Evolutionary conservation across 1,284 basidiomycete species (phyloP), one percentile per base, ranked within the genome.

Genomic region (Cutaneotrichosporon cutaneum): DNA sequence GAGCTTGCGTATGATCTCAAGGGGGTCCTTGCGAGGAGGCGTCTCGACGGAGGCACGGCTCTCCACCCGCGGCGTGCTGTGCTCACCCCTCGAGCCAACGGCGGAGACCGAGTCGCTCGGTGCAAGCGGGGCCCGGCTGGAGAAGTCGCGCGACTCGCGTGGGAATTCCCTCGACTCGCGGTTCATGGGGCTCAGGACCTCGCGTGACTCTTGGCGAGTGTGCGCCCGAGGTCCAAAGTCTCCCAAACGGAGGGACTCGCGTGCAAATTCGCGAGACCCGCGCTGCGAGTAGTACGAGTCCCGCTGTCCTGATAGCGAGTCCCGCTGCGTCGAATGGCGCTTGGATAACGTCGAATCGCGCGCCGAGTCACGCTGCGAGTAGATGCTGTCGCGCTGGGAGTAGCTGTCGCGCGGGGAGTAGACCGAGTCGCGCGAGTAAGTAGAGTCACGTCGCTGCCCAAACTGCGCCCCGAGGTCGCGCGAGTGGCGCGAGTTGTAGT

Each of bases 61-160:
- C 42, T 47, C 55, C 44, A 47, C 44, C 21, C 59, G 24, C 18
- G 55, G 30, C 11, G 55, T 22, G 32, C 42, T 47, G 45, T 35
- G 18, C 1, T 71, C 68, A 3, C 53, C 50, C 6, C 63, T 58
- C 22, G 48, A 54, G 2, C 74, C 75, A 0, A 75, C 70, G 0
- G 68, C 71, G 2, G 75, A 76, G 8, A 76, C 66, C 3, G 74
- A 76, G 62, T 77, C 76, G 35, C 67, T 70, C 1, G 76, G 76
- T 4, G 66, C 64, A n/a, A 75, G 50, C 21, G 61, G 9, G 4
- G 16, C 54, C 18, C 36, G 54, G 42, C 26, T 42, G 2, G 54
- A 39, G 16, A 62, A 57, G 30, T 62, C 60, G n/a, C 60, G 50
- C 22, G 56, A 58, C 21, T 47, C 45, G 47, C 56, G 56, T 18